Conservation (phyloP, 129 eudicot species). For the Artemisia annua region DNA sequence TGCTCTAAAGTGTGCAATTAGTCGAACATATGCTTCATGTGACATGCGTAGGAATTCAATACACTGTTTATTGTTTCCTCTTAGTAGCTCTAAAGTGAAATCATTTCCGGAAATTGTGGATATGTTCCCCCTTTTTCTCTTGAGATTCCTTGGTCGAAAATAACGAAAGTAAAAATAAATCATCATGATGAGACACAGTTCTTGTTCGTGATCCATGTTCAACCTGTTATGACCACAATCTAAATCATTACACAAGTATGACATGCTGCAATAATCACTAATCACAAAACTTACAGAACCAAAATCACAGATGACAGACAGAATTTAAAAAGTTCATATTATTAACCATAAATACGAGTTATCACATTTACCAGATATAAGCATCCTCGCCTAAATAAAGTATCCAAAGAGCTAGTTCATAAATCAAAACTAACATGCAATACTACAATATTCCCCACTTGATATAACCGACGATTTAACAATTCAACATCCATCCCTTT, state of each 20-base stretch:
- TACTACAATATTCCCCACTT: no score
- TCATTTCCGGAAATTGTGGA: not conserved
- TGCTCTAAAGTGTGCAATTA: conserved; percentile 13
- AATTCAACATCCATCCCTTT: no score
- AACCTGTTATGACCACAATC: not conserved
- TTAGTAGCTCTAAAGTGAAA: not conserved
- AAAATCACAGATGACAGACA: not conserved
- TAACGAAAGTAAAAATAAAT: not conserved
- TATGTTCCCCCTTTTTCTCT: not conserved
- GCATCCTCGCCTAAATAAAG: not conserved
- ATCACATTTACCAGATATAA: not conserved
- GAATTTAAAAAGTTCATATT: not conserved
- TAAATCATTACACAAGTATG: not conserved
- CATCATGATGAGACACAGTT: not conserved
- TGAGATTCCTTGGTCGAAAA: not conserved
- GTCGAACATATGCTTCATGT: not conserved
- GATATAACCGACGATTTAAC: no score
- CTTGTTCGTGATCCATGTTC: not conserved
- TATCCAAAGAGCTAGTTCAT: no score
- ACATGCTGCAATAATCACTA: not conserved
- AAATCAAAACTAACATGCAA: no score
- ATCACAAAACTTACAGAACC: not conserved
- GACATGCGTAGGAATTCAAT: conserved; percentile 14
- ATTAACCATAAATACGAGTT: not conserved
- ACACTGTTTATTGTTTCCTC: not conserved